Base-by-base conservation (phyloP, 371 early-diverging fungal species). In the Mycotypha africana region DNA sequence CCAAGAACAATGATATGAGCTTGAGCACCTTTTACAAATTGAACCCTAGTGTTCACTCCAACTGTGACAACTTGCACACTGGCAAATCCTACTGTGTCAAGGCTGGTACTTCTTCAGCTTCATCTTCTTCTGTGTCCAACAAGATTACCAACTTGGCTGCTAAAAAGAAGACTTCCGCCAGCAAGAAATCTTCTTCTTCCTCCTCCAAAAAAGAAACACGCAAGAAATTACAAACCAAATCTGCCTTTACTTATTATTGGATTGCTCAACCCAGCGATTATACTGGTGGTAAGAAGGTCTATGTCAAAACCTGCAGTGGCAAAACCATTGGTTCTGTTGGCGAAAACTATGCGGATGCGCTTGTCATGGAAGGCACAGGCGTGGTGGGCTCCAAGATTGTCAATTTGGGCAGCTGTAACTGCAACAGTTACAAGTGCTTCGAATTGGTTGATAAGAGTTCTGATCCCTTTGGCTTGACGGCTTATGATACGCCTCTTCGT, bases 341-440 rank as follows among this genome's bases (percentile, higher is more conserved):
- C 45, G 57, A 60, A 36, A 54, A 57, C 32, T 73, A 69, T 41
- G 74, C 70, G 19, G 67, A 73, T 56, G 67, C 66, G 20, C 56
- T 73, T 25, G 69, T 67, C 39, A 67, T 73, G 74, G 74, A 73
- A 59, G 74, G 74, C 36, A 66, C 74, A 37, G 74, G 74, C 42
- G 53, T 69, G 20, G 62, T 73, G 25, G 62, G 63, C n/a, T 52
- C 55, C 56, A 60, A 73, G 59, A 64, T 73, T 45, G 57, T 73
- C 45, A 73, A 73, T 53, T 65, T 73, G 34, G 74, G 74, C 48
- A 63, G 65, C 46, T 73, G 74, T 59, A 51, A 59, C 21, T 73
- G 54, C 58, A 49, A 14, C 41, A 49, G 56, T 38, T 74, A 69
- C 63, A 65, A 67, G 45, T 74, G 70, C 43, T 74, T 74, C 45